phyloP scores from a whole-genome alignment of 129 eudicot species.

The Escallonia herrerae region DNA sequence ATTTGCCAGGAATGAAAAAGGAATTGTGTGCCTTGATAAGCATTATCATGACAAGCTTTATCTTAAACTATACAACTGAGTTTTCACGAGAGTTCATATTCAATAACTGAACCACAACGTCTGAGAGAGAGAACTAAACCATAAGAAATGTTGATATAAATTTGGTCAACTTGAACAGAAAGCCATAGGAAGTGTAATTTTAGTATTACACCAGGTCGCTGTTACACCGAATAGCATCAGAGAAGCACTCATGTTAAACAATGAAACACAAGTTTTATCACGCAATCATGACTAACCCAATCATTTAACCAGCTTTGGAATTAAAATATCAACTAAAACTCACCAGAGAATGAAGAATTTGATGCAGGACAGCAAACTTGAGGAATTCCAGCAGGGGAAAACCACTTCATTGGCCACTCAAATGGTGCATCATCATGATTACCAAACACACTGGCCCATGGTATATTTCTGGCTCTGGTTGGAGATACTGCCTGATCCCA shows the following conservation, averaged over 20 bases:
- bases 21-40: no score
- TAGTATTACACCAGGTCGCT: no score
- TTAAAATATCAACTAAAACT: conserved; percentile 10
- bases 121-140: no score
- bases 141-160: no score
- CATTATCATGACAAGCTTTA: no score
- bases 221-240: background rate
- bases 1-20: no score
- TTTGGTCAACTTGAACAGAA: no score
- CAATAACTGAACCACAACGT: no score
- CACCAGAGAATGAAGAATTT: conserved; percentile 19
- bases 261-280: background rate
- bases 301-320: background rate
- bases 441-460: conserved; percentile 85
- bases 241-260: background rate
- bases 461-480: conserved; percentile 67
- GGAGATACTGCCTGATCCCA: conserved; percentile 90
- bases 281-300: background rate
- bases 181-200: no score
- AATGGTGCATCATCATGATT: conserved; percentile 94
- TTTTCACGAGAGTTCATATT: no score
- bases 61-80: no score
- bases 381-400: conserved; percentile 69
- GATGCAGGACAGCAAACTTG: conserved; percentile 42
- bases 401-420: conserved; percentile 94